Evolutionary conservation across 192 early-diverging fungal species (phyloP), one percentile per base, ranked within the genome.

Genomic region (Dissophora ornata): DNA sequence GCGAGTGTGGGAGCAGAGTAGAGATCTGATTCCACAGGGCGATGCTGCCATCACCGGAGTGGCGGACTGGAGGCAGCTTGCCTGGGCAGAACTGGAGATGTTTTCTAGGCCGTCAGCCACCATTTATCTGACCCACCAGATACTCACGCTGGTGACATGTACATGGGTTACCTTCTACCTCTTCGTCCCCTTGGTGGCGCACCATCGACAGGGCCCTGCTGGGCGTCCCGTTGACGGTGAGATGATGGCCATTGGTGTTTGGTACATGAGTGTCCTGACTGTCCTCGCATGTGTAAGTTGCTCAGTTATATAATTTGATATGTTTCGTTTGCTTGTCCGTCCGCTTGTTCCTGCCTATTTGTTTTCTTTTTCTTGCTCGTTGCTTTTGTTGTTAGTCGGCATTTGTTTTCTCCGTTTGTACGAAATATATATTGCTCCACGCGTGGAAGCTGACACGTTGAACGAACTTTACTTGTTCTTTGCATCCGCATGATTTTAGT

Each of bases 171-270:
- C 24, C 3, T 13, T 77, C 2, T 77, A 77, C 46, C 73, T 77
- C 51, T 77, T 77, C 52, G 46, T 67, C 9, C 73, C 64, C 1
- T 36, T 77, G 16, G 13, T 77, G 11, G 26, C 26, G 5, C 63
- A 77, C 16, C 73, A 77, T 22, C 57, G 57, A 16, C 36, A 64
- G 1, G 63, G 57, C 9, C 62, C 58, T 25, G 29, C 62, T 5
- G 64, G 51, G 7, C 57, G 63, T 18, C 44, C 63, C 10, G 53
- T 77, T 8, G 58, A 77, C 16, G 67, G 64, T 28, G 73, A 77
- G 11, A 67, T 62, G 58, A 54, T 77, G 58, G 73, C 73, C 1
- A 29, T 77, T 9, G 73, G 64, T 38, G 64, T 77, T 15, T 77
- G 73, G 73, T 77, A 77, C n/a, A 11, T 67, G 24, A 54, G 58